Base-by-base conservation (phyloP, 768 basidiomycete species). In the Tulasnella sp. region DNA sequence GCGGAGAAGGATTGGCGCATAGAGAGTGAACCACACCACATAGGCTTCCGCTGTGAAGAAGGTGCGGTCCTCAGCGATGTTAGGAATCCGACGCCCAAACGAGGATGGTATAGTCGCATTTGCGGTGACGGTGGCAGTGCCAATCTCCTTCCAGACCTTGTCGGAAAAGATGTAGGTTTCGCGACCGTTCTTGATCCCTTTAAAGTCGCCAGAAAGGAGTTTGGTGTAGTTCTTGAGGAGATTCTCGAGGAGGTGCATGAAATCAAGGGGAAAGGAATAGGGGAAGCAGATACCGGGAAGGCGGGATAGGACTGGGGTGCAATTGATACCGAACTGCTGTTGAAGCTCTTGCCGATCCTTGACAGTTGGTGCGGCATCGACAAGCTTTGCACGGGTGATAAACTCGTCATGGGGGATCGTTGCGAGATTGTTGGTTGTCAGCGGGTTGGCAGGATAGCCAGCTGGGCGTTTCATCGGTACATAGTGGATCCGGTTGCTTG, bases 161-260 rank as follows among this genome's bases (percentile, higher is more conserved):
- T 64, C 25, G 0, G 37, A 25, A 17, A 86, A 77, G 3, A 79
- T 70, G 38, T 85, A 85, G 11, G 76, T 15, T n/a, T 80, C 83
- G 5, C 22, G 40, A 0, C 81, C 82, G 8, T 80, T 45, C 67
- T 85, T 81, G 1, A 86, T 78, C 11, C 79, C 84, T 78, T 87
- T 88, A 81, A 81, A 86, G 19, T 80, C 77, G 0, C 85, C 85
- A 1, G 81, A 84, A 84, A 85, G 85, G 0, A 85, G 79, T 0
- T 75, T 29, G 40, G 87, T 78, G 1, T 88, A 81, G 71, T 84
- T 85, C 29, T 78, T 80, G 29, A 86, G 77, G 1, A 86, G 67
- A 77, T 88, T 88, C 76, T 86, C 85, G 79, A 87, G 80, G 0
- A 86, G 81, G 72, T 89, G 87, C 84, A 88, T 87, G 80, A 87